Percentiles rank a stretch among this genome's conserved stretches.
phyloP scores from a whole-genome alignment of 805 yeast species.

The Metschnikowia picachoensis region DNA sequence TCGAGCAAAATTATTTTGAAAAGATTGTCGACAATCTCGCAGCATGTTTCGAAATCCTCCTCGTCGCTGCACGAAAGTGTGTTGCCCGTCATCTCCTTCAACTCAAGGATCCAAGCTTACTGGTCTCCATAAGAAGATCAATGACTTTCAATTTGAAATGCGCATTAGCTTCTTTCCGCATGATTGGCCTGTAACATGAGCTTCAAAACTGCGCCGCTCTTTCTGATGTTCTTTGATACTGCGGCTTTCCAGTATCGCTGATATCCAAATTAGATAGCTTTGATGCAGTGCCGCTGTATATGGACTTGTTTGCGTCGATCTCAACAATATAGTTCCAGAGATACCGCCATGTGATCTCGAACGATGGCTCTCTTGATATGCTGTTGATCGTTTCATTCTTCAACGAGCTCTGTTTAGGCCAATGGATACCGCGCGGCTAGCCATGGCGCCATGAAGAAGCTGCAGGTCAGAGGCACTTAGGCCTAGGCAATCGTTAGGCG shows the following conservation, averaged over 20 bases:
- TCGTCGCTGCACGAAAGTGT: conserved; percentile 10
- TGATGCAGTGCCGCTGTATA: conserved; percentile 31
- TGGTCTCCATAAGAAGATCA: conserved; percentile 34
- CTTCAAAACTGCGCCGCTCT: conserved; percentile 8
- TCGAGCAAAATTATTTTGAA: conserved; percentile 32
- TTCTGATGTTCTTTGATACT: conserved; percentile 10
- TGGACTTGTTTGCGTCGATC: conserved; percentile 31
- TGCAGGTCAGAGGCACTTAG: conserved; percentile 38
- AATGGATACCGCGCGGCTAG: conserved; percentile 37
- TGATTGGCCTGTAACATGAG: conserved; percentile 27
- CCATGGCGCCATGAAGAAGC: conserved; percentile 33
- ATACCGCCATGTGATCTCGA: conserved; percentile 32
- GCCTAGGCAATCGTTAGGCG: conserved; percentile 43
- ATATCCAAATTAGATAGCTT: conserved; percentile 25
- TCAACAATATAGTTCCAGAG: conserved; percentile 32
- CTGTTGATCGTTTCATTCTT: conserved; percentile 27
- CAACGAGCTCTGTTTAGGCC: conserved; percentile 40
- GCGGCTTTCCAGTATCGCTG: conserved; percentile 34
- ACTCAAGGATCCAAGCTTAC: conserved; percentile 30
- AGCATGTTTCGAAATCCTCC: conserved; percentile 15
- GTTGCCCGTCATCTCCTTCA: conserved; percentile 10
- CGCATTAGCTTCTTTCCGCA: conserved; percentile 26
- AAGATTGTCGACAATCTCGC: conserved; percentile 30
- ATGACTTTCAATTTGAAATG: conserved; percentile 30
- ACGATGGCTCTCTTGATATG: conserved; percentile 25